Evolutionary conservation across 805 yeast species (phyloP).

Genomic region (Pichia rugopelliculosa): DNA sequence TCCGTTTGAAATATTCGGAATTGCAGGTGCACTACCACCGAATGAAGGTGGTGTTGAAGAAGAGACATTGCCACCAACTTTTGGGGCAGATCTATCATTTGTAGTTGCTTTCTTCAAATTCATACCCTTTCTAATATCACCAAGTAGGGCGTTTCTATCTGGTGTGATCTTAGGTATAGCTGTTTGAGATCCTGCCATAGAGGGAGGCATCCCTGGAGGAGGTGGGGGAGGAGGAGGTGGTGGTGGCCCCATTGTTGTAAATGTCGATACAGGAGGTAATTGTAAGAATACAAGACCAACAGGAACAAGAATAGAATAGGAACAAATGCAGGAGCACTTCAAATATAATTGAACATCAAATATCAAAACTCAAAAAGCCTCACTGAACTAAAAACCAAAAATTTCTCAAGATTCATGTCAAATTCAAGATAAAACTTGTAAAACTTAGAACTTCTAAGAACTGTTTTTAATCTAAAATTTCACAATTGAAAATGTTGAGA

Average conservation of each 20-base stretch:
- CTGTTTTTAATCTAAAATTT: neutral
- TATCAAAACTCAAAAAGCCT: neutral
- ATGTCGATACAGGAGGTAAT: neutral
- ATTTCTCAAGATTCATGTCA: neutral
- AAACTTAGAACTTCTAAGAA: no score
- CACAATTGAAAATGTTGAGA: neutral
- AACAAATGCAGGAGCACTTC: no score
- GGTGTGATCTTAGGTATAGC: constrained; percentile 23
- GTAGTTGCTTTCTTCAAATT: constrained; percentile 56
- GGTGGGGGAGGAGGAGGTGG: constrained; percentile 53
- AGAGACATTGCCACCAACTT: constrained; percentile 32
- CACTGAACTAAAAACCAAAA: neutral
- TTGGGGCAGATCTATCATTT: constrained; percentile 59
- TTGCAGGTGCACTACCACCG: constrained; percentile 14
- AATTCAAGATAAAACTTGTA: no score
- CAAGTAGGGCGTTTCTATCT: constrained; percentile 53
- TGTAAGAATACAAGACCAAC: no score
- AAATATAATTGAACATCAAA: no score
- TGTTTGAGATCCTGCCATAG: constrained; percentile 28
- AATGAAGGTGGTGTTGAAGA: constrained; percentile 8
- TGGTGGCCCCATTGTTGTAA: constrained; percentile 35
- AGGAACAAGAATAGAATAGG: no score
- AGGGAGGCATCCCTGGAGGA: constrained; percentile 44
- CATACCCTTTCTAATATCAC: constrained; percentile 74
- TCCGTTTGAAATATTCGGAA: constrained; percentile 14